Base-by-base conservation (phyloP, 2,329 filamentous ascomycete genomes). In the Hypoxylon sp. region DNA sequence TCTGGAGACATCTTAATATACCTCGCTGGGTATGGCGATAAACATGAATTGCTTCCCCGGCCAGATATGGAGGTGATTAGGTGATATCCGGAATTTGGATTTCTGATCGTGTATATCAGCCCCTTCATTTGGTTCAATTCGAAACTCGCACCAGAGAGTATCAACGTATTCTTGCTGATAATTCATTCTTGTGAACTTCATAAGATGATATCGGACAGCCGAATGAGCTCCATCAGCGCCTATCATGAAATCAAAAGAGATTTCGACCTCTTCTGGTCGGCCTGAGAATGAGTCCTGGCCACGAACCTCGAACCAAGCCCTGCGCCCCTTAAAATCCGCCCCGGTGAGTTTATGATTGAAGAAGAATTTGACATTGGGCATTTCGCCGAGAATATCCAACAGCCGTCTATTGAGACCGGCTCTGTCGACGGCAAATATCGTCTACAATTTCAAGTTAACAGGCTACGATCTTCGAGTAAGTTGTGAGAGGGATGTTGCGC, bases 11-110 rank as follows among this genome's bases (percentile, higher is more conserved):
- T 1, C 19, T 39, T 26, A 17, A 74, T 85, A 72, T 78, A 89
- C 87, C 63, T 86, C 82, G 72, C 87, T 91, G 0, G 96, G 95
- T 47, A 99, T 94, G 17, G 96, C 97, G 76, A 99, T 99, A 81
- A 99, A 99, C 97, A 99, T 98, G 76, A 96, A 95, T 46, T 94
- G 90, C 74, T 90, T 91, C 33, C 93, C 94, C 0, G 96, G 96
- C 96, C 96, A 99, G 78, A 99, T 99, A 80, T 99, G 96, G 1
- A 99, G 85, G 78, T 98, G 94, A 75, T 98, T 93, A 1, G 94
- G 94, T 0, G 94, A 96, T 73, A 98, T 96, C 52, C 86, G 85
- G 78, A 97, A 98, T 72, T 79, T 83, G 29, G 81, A 79, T 50
- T 78, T 73, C 14, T 79, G 71, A 37, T 80, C 78, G 29, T 76